These are phyloP conservation scores for Phytophthora litchii DNA, from an alignment of 352 stramenopile species.

Conservation along the genomic window DNA sequence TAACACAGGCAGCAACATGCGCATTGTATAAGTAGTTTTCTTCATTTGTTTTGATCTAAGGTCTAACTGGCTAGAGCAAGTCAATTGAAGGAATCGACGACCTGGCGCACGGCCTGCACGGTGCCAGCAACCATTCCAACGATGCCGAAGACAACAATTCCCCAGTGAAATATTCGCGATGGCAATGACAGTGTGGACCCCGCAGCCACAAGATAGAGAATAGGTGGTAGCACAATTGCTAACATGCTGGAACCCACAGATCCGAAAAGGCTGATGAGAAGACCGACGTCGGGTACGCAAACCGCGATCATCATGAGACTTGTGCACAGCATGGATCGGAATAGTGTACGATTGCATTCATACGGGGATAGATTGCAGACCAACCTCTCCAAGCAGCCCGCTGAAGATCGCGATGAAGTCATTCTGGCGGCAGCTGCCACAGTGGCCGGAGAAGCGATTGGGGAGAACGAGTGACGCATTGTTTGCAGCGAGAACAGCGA, in stretches of 20 bases:
- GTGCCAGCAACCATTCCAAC: conserved; percentile 74
- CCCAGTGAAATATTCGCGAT: conserved; percentile 51
- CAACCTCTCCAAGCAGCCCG: conserved; percentile 46
- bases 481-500: conserved; percentile 32
- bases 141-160: conserved; percentile 57
- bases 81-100: conserved; percentile 47
- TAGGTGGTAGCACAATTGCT: conserved; percentile 74
- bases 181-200: conserved; percentile 39
- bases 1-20: neutral
- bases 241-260: conserved; percentile 83
- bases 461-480: conserved; percentile 34
- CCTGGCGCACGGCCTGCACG: conserved; percentile 55
- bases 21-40: conserved; percentile 17
- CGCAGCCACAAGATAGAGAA: conserved; percentile 63
- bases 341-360: conserved; percentile 81
- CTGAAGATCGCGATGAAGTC: conserved; percentile 23
- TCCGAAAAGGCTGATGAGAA: conserved; percentile 84
- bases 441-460: conserved; percentile 28
- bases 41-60: conserved; percentile 20
- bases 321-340: conserved; percentile 84
- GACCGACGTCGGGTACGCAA: conserved; percentile 72
- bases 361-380: conserved; percentile 67
- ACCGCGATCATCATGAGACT: conserved; percentile 73
- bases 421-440: conserved; percentile 22
- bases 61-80: conserved; percentile 19